Conservation (phyloP, 306 rosid species). For the Ormosia emarginata region DNA sequence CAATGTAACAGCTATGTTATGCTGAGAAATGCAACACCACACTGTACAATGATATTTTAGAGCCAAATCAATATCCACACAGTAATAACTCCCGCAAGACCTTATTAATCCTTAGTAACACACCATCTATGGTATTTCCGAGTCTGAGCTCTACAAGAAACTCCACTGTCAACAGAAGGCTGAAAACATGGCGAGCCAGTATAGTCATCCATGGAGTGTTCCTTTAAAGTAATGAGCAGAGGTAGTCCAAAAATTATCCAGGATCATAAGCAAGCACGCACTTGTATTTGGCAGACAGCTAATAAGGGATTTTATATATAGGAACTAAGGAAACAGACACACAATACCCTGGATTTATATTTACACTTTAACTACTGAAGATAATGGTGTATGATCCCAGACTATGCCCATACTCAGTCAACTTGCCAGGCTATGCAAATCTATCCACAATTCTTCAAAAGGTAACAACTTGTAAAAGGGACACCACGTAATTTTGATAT, state of each 20-base stretch:
- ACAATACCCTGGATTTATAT: constrained; percentile 35
- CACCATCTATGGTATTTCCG: constrained; percentile 20
- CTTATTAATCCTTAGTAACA: constrained; percentile 35
- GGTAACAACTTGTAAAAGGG: constrained; percentile 21
- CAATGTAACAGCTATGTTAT: constrained; percentile 21
- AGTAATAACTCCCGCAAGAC: constrained; percentile 23
- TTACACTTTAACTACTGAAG: constrained; percentile 40
- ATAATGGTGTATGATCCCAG: constrained; percentile 28
- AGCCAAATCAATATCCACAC: constrained; percentile 41
- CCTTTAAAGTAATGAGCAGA: constrained; percentile 20
- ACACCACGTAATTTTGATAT: constrained; percentile 11
- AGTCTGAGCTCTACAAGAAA: constrained; percentile 21
- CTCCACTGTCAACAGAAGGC: constrained; percentile 21
- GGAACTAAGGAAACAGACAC: constrained; percentile 22
- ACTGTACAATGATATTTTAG: constrained; percentile 35
- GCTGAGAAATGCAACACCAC: constrained; percentile 38
- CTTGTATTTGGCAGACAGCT: constrained; percentile 29
- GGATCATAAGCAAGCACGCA: constrained; percentile 18
- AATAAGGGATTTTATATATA: constrained; percentile 16
- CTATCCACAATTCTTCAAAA: constrained; percentile 36
- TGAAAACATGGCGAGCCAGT: not conserved
- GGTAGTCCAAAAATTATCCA: constrained; percentile 13
- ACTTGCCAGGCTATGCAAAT: constrained; percentile 27
- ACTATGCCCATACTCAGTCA: constrained; percentile 18
- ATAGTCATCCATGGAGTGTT: constrained; percentile 2